Percentiles rank a stretch among this genome's conserved stretches.
Evolutionary conservation across 2,329 filamentous ascomycete genomes (phyloP).

Genomic region (Chrysoporthe austroafricana): DNA sequence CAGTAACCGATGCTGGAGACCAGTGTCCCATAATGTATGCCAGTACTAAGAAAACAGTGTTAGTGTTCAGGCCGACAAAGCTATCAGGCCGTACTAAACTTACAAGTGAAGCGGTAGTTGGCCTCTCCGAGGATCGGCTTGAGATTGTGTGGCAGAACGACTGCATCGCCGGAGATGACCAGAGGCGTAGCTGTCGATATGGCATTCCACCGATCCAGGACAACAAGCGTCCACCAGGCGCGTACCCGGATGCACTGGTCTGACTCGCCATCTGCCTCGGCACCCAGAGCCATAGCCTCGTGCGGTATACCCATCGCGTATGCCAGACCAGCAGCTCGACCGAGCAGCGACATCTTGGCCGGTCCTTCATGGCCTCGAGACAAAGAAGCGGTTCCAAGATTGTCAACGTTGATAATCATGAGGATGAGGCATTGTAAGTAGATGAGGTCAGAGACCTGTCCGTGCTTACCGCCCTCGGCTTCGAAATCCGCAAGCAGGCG

Average conservation of each 20-base stretch:
- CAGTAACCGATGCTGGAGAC: constrained; percentile 36
- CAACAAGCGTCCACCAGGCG: constrained; percentile 73
- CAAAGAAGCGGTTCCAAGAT: constrained; percentile 50
- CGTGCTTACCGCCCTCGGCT: constrained; percentile 43
- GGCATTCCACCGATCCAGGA: constrained; percentile 75
- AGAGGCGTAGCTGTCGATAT: constrained; percentile 66
- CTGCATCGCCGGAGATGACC: constrained; percentile 64
- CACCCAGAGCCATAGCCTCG: constrained; percentile 43
- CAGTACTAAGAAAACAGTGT: constrained; percentile 29
- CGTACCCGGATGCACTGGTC: constrained; percentile 65
- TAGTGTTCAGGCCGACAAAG: not conserved
- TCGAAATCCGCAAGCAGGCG: constrained; percentile 58
- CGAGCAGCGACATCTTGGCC: constrained; percentile 60
- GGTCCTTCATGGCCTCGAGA: constrained; percentile 49
- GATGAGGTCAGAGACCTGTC: constrained; percentile 52
- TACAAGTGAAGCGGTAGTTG: constrained; percentile 67
- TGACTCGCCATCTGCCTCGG: constrained; percentile 58
- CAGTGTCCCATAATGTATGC: constrained; percentile 29
- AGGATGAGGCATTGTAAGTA: constrained; percentile 70
- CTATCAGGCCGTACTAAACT: constrained; percentile 40
- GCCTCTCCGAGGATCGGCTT: constrained; percentile 63
- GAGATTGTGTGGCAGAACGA: constrained; percentile 64
- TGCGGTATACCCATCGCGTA: constrained; percentile 60
- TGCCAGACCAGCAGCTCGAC: constrained; percentile 66
- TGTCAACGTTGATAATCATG: constrained; percentile 68